Percentiles rank a stretch among this genome's conserved stretches.
These are phyloP conservation scores for Prunella vulgaris DNA, from an alignment of 257 asterid species.

Conservation along the genomic window DNA sequence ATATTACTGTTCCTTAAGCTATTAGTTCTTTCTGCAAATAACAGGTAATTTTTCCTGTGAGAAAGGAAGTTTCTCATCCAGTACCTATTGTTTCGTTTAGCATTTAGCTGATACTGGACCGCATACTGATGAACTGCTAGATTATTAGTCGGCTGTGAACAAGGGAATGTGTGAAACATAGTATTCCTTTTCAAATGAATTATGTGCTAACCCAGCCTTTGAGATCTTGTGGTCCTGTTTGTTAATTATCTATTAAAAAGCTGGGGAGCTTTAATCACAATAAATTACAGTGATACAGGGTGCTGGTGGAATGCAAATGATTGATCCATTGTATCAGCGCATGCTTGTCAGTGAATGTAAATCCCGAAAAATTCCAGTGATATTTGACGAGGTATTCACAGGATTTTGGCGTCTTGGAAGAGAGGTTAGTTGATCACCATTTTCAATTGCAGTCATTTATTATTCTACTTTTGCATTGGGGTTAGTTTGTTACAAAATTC, in stretches of 20 bases:
- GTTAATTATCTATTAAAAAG: background rate
- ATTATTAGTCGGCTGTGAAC: slow-evolving; percentile 4
- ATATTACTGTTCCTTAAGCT: background rate
- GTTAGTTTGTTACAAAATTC: slow-evolving; percentile 16
- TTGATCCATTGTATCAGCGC: slow-evolving; percentile 93
- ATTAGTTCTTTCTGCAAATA: slow-evolving; percentile 3
- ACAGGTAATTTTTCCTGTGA: background rate
- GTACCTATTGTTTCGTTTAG: no score
- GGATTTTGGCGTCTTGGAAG: slow-evolving; percentile 99
- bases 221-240: background rate
- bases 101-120: background rate
- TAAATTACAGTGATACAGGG: slow-evolving; percentile 77
- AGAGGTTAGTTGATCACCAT: slow-evolving; percentile 51
- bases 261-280: slow-evolving; percentile 14
- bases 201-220: slow-evolving; percentile 15
- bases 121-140: background rate
- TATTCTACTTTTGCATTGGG: background rate
- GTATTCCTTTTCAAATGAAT: slow-evolving; percentile 5
- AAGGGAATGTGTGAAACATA: background rate
- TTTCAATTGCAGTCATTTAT: background rate
- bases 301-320: slow-evolving; percentile 94
- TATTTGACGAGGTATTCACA: slow-evolving; percentile 94
- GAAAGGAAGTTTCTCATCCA: slow-evolving; percentile 11
- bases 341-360: slow-evolving; percentile 82
- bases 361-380: slow-evolving; percentile 69